These are phyloP conservation scores for Neonothopanus nambi DNA, from an alignment of 1,284 basidiomycete genomes.

Conservation along the genomic window DNA sequence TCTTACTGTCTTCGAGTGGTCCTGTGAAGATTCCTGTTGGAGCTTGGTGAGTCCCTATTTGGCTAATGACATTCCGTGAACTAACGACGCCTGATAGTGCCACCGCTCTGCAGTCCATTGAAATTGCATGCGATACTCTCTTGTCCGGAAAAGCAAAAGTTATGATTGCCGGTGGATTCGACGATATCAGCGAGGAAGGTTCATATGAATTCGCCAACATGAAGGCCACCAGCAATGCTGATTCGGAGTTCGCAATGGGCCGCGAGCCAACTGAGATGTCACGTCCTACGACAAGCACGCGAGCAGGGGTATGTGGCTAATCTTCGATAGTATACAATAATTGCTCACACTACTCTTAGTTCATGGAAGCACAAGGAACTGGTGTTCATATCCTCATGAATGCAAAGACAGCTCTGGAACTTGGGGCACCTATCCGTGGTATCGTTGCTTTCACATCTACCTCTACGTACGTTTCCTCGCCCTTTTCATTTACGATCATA, in stretches of 20 bases:
- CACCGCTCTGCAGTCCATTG: slow-evolving; percentile 95
- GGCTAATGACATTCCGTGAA: background rate
- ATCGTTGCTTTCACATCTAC: slow-evolving; percentile 96
- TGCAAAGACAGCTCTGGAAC: slow-evolving; percentile 92
- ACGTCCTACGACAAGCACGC: slow-evolving; percentile 93
- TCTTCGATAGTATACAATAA: slow-evolving; percentile 1
- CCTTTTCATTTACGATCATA: no score
- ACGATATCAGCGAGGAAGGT: slow-evolving; percentile 96
- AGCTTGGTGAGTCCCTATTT: slow-evolving; percentile 70
- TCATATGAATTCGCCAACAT: slow-evolving; percentile 99
- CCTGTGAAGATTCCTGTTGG: slow-evolving; percentile 99
- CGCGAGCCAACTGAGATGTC: slow-evolving; percentile 99
- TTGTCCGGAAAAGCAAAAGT: slow-evolving; percentile 96
- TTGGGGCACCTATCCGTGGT: slow-evolving; percentile 92
- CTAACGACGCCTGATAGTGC: slow-evolving; percentile 52
- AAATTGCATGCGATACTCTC: slow-evolving; percentile 97
- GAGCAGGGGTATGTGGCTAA: slow-evolving; percentile 70
- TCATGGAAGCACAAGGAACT: slow-evolving; percentile 97
- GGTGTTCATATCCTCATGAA: slow-evolving; percentile 98
- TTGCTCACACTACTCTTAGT: slow-evolving; percentile 42
- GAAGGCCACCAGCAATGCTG: slow-evolving; percentile 98
- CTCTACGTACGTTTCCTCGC: slow-evolving; percentile 85
- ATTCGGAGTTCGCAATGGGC: slow-evolving; percentile 97
- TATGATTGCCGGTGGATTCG: slow-evolving; percentile 98
- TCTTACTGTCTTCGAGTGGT: slow-evolving; percentile 91